Evolutionary conservation across 1,139 yeast genomes (phyloP), one percentile per base, ranked within the genome.

Genomic region (Suhomyces coccinellae): DNA sequence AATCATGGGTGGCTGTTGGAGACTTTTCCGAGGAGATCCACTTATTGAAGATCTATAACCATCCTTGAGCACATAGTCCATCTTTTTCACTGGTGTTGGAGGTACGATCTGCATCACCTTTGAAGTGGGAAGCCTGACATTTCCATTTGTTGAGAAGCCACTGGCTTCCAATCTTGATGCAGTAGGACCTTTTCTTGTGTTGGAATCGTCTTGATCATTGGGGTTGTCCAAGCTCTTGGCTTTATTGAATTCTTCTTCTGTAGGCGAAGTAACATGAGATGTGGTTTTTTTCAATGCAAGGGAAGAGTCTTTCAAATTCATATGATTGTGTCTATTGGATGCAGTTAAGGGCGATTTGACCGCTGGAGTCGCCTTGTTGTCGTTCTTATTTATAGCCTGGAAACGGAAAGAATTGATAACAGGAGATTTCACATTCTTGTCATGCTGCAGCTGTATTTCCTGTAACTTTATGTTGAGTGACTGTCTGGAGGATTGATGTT

Each of bases 61-160:
- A 4, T 31, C 43, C 24, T 43, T 49, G 29, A 67, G 54, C 6
- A 53, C 52, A 49, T 58, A 65, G 36, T 80, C 85, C 76, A 82
- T 77, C 52, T 79, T 82, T 58, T 77, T 82, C 2, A 82, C 82
- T 0, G 90, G 90, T 0, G 90, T 83, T 6, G 85, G 79, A 2
- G 93, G 90, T 7, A 81, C 62, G 43, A 81, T 72, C 33, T 61
- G 53, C 43, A 62, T 57, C 15, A 80, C 72, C 47, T 71, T 66
- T 24, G 84, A 71, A 0, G 64, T 71, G 52, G 82, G 83, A 14
- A 80, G 63, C 52, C 68, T 72, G 29, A 79, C 60, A 44, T 69
- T 64, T 12, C 84, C 84, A 53, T 70, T 77, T 14, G 79, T 71
- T 3, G 79, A 65, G 53, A 79, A 79, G 1, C 83, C 84, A 7